Conservation (phyloP, 2,329 filamentous ascomycete genomes). For the Colletotrichum endophyticum region DNA sequence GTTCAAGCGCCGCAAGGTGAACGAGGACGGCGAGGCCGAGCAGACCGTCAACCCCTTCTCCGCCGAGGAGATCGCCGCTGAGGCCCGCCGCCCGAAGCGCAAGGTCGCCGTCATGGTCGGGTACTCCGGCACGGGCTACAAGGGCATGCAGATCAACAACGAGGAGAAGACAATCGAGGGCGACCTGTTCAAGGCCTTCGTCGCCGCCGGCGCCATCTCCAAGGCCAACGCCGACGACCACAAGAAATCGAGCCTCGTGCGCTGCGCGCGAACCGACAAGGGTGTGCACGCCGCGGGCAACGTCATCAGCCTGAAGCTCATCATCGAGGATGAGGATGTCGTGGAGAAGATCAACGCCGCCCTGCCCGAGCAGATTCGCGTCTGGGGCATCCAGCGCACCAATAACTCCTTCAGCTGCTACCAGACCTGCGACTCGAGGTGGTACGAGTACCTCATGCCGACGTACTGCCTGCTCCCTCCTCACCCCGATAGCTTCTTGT, state of each 20-base stretch:
- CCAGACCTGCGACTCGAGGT: slow-evolving; percentile 90
- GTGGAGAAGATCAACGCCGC: slow-evolving; percentile 90
- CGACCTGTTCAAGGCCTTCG: slow-evolving; percentile 90
- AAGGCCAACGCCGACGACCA: slow-evolving; percentile 97
- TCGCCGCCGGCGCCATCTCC: slow-evolving; percentile 89
- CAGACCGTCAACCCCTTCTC: slow-evolving; percentile 52
- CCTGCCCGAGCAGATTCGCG: slow-evolving; percentile 85
- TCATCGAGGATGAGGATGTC: slow-evolving; percentile 88
- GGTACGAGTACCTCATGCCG: slow-evolving; percentile 97
- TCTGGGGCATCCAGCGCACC: slow-evolving; percentile 93
- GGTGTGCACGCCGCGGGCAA: slow-evolving; percentile 96
- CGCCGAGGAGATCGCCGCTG: slow-evolving; percentile 85
- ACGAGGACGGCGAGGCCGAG: slow-evolving; percentile 32
- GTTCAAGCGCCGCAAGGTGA: slow-evolving; percentile 46
- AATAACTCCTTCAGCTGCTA: slow-evolving; percentile 95
- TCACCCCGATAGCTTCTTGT: slow-evolving; percentile 85
- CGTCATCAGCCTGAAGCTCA: slow-evolving; percentile 92
- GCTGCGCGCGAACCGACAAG: slow-evolving; percentile 96
- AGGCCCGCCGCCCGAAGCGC: slow-evolving; percentile 88
- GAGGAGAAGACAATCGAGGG: slow-evolving; percentile 93
- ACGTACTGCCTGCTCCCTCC: slow-evolving; percentile 92
- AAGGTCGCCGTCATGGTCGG: slow-evolving; percentile 97
- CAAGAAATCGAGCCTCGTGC: slow-evolving; percentile 92
- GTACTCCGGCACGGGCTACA: slow-evolving; percentile 95
- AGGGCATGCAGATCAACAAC: slow-evolving; percentile 90